Evolutionary conservation across 768 basidiomycete genomes (phyloP).

Genomic region (Solioccasus polychromus): DNA sequence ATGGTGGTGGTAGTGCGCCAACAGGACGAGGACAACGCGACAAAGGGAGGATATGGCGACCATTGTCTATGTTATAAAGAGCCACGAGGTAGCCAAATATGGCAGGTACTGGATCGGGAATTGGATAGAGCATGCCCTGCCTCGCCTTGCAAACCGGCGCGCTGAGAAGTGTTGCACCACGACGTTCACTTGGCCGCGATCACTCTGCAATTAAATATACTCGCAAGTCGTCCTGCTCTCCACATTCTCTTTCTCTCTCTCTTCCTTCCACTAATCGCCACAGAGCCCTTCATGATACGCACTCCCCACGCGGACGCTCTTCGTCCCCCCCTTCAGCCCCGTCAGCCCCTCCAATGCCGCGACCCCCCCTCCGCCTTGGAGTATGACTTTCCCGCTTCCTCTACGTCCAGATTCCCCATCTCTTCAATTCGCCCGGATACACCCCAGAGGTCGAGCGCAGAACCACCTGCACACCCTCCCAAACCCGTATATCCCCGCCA

Average conservation of each 20-base stretch:
- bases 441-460: constrained; percentile 17
- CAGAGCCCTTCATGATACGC: constrained; percentile 16
- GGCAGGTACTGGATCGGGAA: constrained; percentile 27
- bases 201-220: not conserved
- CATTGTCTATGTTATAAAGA: constrained; percentile 12
- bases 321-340: constrained; percentile 17
- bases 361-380: constrained; percentile 16
- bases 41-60: not conserved
- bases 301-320: constrained; percentile 3
- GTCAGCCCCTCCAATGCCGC: constrained; percentile 12
- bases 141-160: constrained; percentile 32
- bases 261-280: not conserved
- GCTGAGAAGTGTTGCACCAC: constrained; percentile 20
- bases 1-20: too few species aligned
- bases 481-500: constrained; percentile 29
- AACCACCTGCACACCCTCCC: constrained; percentile 23
- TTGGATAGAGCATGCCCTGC: constrained; percentile 31
- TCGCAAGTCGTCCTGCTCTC: too few species aligned
- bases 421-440: constrained; percentile 38
- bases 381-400: constrained; percentile 21
- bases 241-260: not conserved
- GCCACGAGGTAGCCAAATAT: constrained; percentile 27
- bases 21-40: constrained; percentile 1
- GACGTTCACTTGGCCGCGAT: constrained; percentile 15
- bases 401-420: constrained; percentile 32